A percentile compares a stretch with the other conserved stretches of the same genome.
Evolutionary conservation across 306 rosid species (phyloP).

Genomic region (Begonia masoniana): DNA sequence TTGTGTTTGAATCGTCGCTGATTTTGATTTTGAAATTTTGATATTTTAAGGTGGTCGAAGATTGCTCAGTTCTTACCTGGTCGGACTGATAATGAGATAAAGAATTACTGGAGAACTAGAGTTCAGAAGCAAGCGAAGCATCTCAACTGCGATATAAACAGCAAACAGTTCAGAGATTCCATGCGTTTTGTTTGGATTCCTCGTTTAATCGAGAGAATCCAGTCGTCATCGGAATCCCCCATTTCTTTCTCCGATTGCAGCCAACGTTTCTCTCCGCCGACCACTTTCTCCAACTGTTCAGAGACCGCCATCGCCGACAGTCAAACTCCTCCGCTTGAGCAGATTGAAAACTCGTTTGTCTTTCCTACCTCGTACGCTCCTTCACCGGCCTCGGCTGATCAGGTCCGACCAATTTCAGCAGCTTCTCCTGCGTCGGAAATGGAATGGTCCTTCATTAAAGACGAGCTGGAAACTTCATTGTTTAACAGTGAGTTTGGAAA

Average conservation of each 20-base stretch:
- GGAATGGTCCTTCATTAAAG: slow-evolving; percentile 1
- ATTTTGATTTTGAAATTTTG: not conserved
- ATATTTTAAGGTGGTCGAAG: slow-evolving; percentile 66
- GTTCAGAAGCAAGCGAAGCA: slow-evolving; percentile 92
- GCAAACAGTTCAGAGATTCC: slow-evolving; percentile 71
- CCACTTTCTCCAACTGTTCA: not conserved
- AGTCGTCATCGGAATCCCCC: slow-evolving; percentile 13
- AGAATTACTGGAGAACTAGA: slow-evolving; percentile 91
- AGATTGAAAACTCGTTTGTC: no score
- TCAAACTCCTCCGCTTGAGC: no score
- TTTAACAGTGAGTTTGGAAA: slow-evolving; percentile 18
- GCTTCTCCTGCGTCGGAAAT: slow-evolving; percentile 19
- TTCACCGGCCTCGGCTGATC: not conserved
- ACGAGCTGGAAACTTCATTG: not conserved
- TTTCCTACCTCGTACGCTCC: not conserved
- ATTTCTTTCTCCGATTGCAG: not conserved
- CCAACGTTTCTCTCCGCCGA: not conserved
- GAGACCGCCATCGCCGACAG: not conserved
- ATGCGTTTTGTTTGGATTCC: slow-evolving; percentile 87
- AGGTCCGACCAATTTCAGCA: not conserved
- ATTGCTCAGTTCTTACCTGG: slow-evolving; percentile 81
- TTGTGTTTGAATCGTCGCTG: not conserved
- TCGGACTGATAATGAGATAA: slow-evolving; percentile 87
- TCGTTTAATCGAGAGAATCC: slow-evolving; percentile 62
- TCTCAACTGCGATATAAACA: slow-evolving; percentile 77